Base-by-base conservation (phyloP, 2,329 filamentous ascomycete genomes). In the Aspergillus alliaceus region DNA sequence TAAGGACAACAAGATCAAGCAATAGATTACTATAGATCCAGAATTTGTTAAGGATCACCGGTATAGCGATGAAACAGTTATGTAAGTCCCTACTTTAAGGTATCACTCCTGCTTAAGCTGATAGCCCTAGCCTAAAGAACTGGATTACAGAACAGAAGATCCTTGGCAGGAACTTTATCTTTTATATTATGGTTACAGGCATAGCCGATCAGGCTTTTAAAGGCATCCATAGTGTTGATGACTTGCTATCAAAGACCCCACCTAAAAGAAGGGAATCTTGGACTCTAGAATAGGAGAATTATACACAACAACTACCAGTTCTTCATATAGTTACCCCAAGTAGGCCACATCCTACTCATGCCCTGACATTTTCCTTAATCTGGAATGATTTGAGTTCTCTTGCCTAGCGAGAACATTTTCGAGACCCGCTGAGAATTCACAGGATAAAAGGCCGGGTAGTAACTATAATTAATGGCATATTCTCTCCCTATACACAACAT, bases 161-260 rank as follows among this genome's bases (percentile, higher is more conserved):
- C 6, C 58, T 68, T 51, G 29, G 59, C 20, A 58, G 54, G 18
- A 67, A 56, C 46, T 68, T 67, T 60, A 35, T 65, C 1, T 68
- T 66, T 25, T 66, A 25, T 60, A 56, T 64, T 2, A 67, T 68
- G 0, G 53, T 65, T 7, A 34, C 58, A 56, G 27, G 61, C 1
- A 53, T 68, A 12, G 60, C 59, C 1, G 58, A 67, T 40, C 6
- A 56, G 20, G 58, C 59, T n/a, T 68, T 67, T n/a, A 68, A 64
- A 47, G 60, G 59, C 9, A 53, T 56, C 22, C 12, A 4, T 8
- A 60, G 52, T 8, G 4, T 64, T 1, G 59, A 54, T 32, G 50
- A 66, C 9, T 44, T 68, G 22, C 59, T 68, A 7, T 14, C 49
- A 2, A 27, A 27, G 27, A 57, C 31, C 14, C 64, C 53, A 9